Percentiles rank a stretch among this genome's conserved stretches.
phyloP scores from a whole-genome alignment of 768 basidiomycete genomes.

The Porphyrellus cyaneotinctus region DNA sequence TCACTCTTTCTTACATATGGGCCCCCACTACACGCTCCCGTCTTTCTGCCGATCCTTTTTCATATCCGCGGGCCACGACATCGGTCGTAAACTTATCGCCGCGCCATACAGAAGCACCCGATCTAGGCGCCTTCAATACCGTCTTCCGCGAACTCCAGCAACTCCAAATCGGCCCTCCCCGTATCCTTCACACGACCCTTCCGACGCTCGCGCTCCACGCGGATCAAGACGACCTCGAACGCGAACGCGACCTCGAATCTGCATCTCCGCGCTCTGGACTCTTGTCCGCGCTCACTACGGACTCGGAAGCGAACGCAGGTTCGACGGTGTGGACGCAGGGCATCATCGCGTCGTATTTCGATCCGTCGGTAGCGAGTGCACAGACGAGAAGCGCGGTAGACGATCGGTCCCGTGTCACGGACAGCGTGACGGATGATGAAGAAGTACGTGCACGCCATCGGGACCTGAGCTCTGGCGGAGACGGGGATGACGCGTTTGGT shows the following conservation, averaged over 20 bases:
- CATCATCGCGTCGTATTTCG: conserved; percentile 56
- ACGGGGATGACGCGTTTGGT: conserved; percentile 8
- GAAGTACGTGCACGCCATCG: not conserved
- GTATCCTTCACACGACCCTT: conserved; percentile 19
- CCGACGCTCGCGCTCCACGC: conserved; percentile 8
- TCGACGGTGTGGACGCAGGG: conserved; percentile 66
- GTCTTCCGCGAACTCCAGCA: conserved; percentile 66
- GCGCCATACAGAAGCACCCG: conserved; percentile 50
- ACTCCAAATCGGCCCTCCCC: conserved; percentile 44
- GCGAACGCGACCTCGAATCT: conserved; percentile 6
- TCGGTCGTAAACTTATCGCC: not conserved
- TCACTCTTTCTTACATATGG: not conserved
- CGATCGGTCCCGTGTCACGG: conserved; percentile 25
- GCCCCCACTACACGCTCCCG: conserved; percentile 1
- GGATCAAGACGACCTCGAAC: conserved; percentile 11
- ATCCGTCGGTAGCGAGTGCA: conserved; percentile 28
- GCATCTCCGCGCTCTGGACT: conserved; percentile 27
- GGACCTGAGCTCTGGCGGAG: not conserved
- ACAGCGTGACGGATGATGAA: conserved; percentile 17
- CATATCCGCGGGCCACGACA: conserved; percentile 9
- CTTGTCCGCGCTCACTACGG: conserved; percentile 24
- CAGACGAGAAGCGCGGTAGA: conserved; percentile 25
- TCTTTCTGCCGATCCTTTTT: conserved; percentile 2
- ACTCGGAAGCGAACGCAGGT: conserved; percentile 40
- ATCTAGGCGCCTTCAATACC: conserved; percentile 67